A percentile compares a stretch with the other conserved stretches of the same genome.
These are phyloP conservation scores for Aspergillus melleus DNA, from an alignment of 2,329 filamentous ascomycete species.

Conservation along the genomic window DNA sequence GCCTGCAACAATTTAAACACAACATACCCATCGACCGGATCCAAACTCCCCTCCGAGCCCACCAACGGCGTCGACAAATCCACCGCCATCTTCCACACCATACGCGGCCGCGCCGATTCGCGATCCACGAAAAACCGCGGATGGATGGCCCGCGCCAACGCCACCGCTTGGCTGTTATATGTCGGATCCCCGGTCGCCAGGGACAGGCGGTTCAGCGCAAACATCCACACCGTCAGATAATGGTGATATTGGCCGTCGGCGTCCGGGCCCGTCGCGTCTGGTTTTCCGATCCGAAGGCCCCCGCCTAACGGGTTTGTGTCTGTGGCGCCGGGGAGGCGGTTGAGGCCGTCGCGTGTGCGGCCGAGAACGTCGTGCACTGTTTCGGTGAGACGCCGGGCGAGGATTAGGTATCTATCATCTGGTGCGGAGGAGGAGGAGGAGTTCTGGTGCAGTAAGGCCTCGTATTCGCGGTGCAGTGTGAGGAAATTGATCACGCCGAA, in stretches of 20 bases:
- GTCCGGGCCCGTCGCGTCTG: conserved; percentile 50
- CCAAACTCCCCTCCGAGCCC: conserved; percentile 54
- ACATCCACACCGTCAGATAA: conserved; percentile 64
- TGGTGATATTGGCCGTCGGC: conserved; percentile 63
- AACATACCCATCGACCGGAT: conserved; percentile 57
- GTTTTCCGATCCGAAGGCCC: conserved; percentile 60
- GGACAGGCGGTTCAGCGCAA: conserved; percentile 57
- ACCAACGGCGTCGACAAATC: conserved; percentile 52
- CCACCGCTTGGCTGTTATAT: conserved; percentile 55
- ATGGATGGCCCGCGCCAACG: conserved; percentile 55
- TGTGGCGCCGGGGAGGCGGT: conserved; percentile 53
- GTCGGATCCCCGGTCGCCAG: conserved; percentile 46
- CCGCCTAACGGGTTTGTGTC: conserved; percentile 54
- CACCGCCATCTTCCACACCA: conserved; percentile 60
- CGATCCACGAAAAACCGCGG: conserved; percentile 51
- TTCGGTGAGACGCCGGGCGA: conserved; percentile 51
- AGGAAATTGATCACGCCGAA: conserved; percentile 62
- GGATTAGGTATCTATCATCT: conserved; percentile 46
- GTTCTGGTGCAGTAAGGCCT: conserved; percentile 5
- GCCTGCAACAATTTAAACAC: conserved; percentile 52
- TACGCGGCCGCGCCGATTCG: conserved; percentile 33
- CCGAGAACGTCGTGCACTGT: conserved; percentile 57
- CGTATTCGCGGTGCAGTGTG: conserved; percentile 50
- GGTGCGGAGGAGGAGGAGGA: neutral
- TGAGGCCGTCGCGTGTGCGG: conserved; percentile 49